phyloP scores from a whole-genome alignment of 1,139 yeast species.

The Hemisphaericaspora xylofermentans region DNA sequence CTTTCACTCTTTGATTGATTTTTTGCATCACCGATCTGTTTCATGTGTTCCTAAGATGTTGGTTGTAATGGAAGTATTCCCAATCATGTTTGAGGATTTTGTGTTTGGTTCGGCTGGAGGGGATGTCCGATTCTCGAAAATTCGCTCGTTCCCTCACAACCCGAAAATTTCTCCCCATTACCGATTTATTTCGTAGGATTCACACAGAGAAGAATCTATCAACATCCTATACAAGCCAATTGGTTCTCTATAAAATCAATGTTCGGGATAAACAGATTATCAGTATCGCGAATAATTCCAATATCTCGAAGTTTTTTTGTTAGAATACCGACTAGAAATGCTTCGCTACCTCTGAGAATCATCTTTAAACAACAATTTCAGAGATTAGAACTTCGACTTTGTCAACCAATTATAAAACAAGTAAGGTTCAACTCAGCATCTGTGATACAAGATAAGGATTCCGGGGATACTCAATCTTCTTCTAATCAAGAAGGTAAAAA shows the following conservation, averaged over 20 bases:
- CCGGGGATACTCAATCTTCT: neutral
- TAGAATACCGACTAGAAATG: neutral
- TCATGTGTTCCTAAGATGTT: too few species aligned
- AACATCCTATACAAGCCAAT: too few species aligned
- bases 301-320: neutral
- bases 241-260: constrained; percentile 2
- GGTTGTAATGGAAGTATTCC: too few species aligned
- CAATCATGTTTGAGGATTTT: too few species aligned
- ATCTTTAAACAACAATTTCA: neutral
- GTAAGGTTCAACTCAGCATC: constrained; percentile 7
- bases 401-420: neutral
- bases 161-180: constrained; percentile 1
- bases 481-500: constrained; percentile 3
- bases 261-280: constrained; percentile 8
- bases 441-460: neutral
- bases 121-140: neutral
- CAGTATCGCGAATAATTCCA: constrained; percentile 6
- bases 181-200: too few species aligned
- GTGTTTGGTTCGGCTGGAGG: neutral
- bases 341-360: neutral
- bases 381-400: neutral
- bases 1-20: too few species aligned
- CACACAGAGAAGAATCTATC: too few species aligned
- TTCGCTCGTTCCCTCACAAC: neutral
- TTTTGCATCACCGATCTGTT: too few species aligned